Conservation (phyloP, 2,329 filamentous ascomycete genomes). For the Colletotrichum agaves region DNA sequence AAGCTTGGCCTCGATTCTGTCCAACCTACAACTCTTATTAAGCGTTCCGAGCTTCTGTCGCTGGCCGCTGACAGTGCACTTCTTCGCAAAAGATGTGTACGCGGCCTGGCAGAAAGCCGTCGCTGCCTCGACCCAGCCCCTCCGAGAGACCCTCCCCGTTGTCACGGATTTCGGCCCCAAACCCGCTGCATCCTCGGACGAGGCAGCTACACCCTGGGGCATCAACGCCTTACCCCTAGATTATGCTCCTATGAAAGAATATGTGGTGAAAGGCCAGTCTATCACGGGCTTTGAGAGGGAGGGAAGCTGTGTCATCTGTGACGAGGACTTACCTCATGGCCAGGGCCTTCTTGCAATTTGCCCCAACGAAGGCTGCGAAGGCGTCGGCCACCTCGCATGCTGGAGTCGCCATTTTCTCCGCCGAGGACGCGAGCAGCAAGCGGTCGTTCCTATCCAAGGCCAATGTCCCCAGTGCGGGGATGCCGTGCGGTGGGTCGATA, state of each 20-base stretch:
- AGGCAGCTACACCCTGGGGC: conserved; percentile 49
- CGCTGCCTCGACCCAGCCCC: conserved; percentile 56
- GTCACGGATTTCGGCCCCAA: conserved; percentile 63
- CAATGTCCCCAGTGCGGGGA: conserved; percentile 76
- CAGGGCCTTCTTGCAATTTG: conserved; percentile 68
- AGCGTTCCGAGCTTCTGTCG: conserved; percentile 80
- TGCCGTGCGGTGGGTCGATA: conserved; percentile 74
- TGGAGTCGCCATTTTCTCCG: conserved; percentile 65
- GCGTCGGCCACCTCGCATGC: conserved; percentile 69
- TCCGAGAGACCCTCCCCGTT: conserved; percentile 63
- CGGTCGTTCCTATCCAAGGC: conserved; percentile 75
- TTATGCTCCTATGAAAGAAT: conserved; percentile 62
- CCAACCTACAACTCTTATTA: conserved; percentile 84
- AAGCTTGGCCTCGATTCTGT: conserved; percentile 75
- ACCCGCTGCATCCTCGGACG: conserved; percentile 15
- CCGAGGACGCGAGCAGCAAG: conserved; percentile 46
- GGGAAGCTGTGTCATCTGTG: conserved; percentile 65
- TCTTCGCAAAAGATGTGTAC: conserved; percentile 79
- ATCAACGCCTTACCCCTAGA: conserved; percentile 67
- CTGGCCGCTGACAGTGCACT: conserved; percentile 85
- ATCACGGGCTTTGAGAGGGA: conserved; percentile 67
- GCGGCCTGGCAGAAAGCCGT: conserved; percentile 73
- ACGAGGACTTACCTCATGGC: conserved; percentile 54
- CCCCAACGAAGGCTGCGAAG: conserved; percentile 62
- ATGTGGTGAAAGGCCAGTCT: conserved; percentile 65